Evolutionary conservation across 129 eudicot species (phyloP), one percentile per base, ranked within the genome.

Genomic region (Ambrosia trifida): DNA sequence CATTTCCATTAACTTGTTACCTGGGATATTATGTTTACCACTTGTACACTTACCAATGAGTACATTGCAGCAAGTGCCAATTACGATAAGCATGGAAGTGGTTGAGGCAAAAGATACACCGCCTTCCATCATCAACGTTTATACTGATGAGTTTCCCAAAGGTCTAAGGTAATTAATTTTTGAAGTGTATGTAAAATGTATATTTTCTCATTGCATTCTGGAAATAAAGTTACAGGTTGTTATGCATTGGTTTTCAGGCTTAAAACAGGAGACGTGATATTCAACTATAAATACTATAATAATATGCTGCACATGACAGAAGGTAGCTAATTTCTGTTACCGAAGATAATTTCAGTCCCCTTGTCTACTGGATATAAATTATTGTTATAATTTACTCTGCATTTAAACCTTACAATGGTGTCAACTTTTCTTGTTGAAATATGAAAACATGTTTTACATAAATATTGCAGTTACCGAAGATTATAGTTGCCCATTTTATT

Each of bases 401-500:
- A 24, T 24, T 24, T 35, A 18, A 40, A 70, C 38, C 11, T 12
- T 54, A 40, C 9, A 40, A 19, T 18, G 35, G 65, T 19, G 10
- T 20, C 24, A 53, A 45, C 66, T 35, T 18, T 18, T 54, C 12
- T 16, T 33, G 38, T 18, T 73, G 53, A 51, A 30, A 65, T 66
- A 64, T 64, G 43, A 64, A 64, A 40, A 40, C 44, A 40, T 40
- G 44, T 40, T 40, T 40, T 5, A 40, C 44, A 36, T 52, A 24
- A 24, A 24, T 24, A 24, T 43, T 79, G 85, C 91, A 93, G 98
- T 93, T 65, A 93, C 96, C 0, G 95, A 89, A 81, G 98, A 93
- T 81, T 93, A 81, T 60, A 16, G 89, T 17, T 93, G 98, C 75
- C 91, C 98, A 47, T 93, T 93, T 75, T 93, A 96, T 78, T 84